Evolutionary conservation across 2,329 filamentous ascomycete species (phyloP).

Genomic region (Pseudocercospora macadamiae): DNA sequence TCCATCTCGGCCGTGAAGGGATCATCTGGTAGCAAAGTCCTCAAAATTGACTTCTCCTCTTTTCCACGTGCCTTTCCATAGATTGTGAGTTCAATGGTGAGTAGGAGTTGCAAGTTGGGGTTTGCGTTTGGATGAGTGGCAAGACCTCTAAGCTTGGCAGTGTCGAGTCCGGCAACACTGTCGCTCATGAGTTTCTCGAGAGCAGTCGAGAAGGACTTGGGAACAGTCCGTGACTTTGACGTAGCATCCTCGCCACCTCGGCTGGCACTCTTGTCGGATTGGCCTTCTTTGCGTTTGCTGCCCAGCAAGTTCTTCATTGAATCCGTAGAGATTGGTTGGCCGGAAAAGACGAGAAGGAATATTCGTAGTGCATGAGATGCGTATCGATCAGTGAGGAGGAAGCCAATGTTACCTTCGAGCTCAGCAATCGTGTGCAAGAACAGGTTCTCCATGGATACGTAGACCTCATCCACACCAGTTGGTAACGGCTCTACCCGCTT

Average conservation of each 20-base stretch:
- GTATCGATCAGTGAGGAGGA: constrained; percentile 82
- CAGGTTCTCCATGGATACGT: constrained; percentile 76
- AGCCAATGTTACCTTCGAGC: constrained; percentile 81
- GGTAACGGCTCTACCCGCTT: constrained; percentile 40
- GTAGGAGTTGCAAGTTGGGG: constrained; percentile 84
- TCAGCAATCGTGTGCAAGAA: constrained; percentile 85
- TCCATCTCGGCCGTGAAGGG: constrained; percentile 73
- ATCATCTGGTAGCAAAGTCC: constrained; percentile 77
- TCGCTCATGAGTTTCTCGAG: constrained; percentile 81
- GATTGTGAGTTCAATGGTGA: constrained; percentile 81
- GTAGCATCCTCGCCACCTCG: constrained; percentile 54
- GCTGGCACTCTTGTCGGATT: constrained; percentile 64
- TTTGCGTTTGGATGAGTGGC: constrained; percentile 90
- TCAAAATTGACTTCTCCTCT: constrained; percentile 70
- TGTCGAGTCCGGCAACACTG: constrained; percentile 73
- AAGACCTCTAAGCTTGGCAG: constrained; percentile 78
- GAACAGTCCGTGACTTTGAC: constrained; percentile 59
- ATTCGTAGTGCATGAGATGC: constrained; percentile 90
- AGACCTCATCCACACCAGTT: constrained; percentile 54
- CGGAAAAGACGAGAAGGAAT: constrained; percentile 81
- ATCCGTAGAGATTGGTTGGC: constrained; percentile 72
- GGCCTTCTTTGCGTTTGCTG: constrained; percentile 89
- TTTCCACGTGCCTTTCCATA: constrained; percentile 69
- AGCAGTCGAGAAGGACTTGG: constrained; percentile 74
- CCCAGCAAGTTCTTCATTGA: constrained; percentile 75